These are phyloP conservation scores for Parafenestella ontariensis DNA, from an alignment of 2,329 filamentous ascomycete species.

Conservation along the genomic window DNA sequence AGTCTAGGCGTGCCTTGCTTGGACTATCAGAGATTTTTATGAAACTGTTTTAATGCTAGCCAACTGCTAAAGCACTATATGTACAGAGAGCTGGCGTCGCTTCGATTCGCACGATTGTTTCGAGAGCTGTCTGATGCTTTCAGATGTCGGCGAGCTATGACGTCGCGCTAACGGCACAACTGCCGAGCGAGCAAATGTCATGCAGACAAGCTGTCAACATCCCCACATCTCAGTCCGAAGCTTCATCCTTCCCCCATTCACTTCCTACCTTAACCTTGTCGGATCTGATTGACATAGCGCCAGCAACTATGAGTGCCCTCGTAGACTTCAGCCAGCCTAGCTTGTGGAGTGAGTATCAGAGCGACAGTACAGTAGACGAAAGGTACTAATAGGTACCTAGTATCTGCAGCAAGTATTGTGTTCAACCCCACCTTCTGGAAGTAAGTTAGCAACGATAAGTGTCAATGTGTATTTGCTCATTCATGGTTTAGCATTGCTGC, in stretches of 20 bases:
- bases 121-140: neutral
- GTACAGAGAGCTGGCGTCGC: too few relatives aligned
- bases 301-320: conserved; percentile 31
- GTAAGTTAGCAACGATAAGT: conserved; percentile 57
- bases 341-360: conserved; percentile 53
- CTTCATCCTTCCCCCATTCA: neutral
- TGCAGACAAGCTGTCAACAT: conserved; percentile 31
- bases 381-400: conserved; percentile 57
- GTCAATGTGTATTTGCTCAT: conserved; percentile 4
- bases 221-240: conserved; percentile 13
- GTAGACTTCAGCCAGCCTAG: conserved; percentile 56
- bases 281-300: neutral
- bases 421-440: conserved; percentile 99
- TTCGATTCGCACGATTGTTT: neutral
- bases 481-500: conserved; percentile 72
- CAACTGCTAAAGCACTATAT: too few relatives aligned
- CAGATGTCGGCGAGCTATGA: conserved; percentile 30
- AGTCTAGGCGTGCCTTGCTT: too few relatives aligned
- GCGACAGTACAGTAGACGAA: neutral
- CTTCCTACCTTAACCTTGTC: neutral
- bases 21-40: neutral
- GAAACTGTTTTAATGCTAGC: too few relatives aligned
- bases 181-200: conserved; percentile 25
- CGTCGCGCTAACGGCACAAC: conserved; percentile 34
- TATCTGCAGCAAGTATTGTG: conserved; percentile 79